Percentiles rank a stretch among this genome's conserved stretches.
Evolutionary conservation across 768 basidiomycete genomes (phyloP).

Genomic region (Lactifluus subvellereus): DNA sequence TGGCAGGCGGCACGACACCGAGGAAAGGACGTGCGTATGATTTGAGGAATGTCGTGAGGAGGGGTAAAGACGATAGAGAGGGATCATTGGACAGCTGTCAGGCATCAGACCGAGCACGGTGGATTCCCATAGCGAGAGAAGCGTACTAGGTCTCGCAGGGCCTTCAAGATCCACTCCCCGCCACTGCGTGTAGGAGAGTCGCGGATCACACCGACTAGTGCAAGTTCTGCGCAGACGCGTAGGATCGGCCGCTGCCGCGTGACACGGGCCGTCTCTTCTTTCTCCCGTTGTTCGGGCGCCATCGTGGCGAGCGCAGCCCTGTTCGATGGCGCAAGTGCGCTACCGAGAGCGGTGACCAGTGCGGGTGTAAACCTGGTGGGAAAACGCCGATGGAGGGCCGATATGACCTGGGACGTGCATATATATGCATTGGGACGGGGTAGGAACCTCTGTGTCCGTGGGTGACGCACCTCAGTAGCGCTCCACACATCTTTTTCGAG

Average conservation of each 20-base stretch:
- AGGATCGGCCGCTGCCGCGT: conserved; percentile 78
- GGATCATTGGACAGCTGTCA: conserved; percentile 83
- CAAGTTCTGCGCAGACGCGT: conserved; percentile 85
- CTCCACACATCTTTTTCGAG: conserved; percentile 89
- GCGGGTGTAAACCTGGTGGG: conserved; percentile 70
- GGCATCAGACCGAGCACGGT: conserved; percentile 17
- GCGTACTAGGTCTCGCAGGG: conserved; percentile 75
- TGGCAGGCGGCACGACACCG: conserved; percentile 53
- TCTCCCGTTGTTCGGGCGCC: conserved; percentile 78
- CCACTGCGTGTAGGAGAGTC: conserved; percentile 66
- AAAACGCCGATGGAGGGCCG: conserved; percentile 83
- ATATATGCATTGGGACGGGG: conserved; percentile 7
- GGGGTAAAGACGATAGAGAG: conserved; percentile 76
- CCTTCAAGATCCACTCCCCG: conserved; percentile 87
- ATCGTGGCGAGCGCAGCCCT: conserved; percentile 51
- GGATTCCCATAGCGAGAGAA: conserved; percentile 15
- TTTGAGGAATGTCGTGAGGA: conserved; percentile 89
- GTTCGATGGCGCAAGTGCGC: conserved; percentile 54
- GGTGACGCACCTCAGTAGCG: conserved; percentile 73
- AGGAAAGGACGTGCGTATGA: conserved; percentile 86
- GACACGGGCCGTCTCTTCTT: conserved; percentile 79
- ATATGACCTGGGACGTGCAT: conserved; percentile 60
- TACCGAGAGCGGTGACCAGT: conserved; percentile 53
- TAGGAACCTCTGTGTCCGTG: not conserved
- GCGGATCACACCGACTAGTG: conserved; percentile 76